These are phyloP conservation scores for Obelidium mucronatum DNA, from an alignment of 192 early-diverging fungal genomes.

Conservation along the genomic window DNA sequence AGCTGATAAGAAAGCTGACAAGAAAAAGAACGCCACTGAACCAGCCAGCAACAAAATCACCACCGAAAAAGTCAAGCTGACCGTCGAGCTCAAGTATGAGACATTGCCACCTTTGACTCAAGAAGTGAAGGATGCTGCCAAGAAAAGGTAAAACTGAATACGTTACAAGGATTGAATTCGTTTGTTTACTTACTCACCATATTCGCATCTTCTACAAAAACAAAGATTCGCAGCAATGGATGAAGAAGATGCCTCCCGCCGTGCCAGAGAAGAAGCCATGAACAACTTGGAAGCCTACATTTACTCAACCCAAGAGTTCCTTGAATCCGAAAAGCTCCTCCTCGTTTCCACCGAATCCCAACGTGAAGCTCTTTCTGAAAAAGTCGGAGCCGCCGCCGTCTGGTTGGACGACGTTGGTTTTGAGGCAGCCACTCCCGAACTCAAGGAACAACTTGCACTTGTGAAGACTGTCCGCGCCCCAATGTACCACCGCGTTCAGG, in stretches of 20 bases:
- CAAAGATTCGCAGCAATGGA: constrained; percentile 79
- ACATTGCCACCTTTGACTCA: constrained; percentile 61
- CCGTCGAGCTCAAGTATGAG: constrained; percentile 60
- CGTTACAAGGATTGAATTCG: too few species aligned
- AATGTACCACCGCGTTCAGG: constrained; percentile 51
- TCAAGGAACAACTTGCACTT: constrained; percentile 46
- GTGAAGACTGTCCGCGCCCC: constrained; percentile 55
- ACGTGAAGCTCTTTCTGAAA: constrained; percentile 65
- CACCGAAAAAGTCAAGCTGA: constrained; percentile 65
- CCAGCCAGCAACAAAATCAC: constrained; percentile 49
- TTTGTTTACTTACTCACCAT: constrained; percentile 24
- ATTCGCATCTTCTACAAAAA: too few species aligned
- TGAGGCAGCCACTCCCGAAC: constrained; percentile 55
- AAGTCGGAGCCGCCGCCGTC: constrained; percentile 67
- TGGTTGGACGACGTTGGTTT: constrained; percentile 91
- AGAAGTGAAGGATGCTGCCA: constrained; percentile 40
- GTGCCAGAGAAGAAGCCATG: constrained; percentile 78
- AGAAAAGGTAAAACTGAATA: constrained; percentile 43
- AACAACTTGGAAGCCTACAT: constrained; percentile 92
- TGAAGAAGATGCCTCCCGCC: constrained; percentile 69
- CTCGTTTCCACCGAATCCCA: constrained; percentile 76
- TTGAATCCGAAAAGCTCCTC: constrained; percentile 76
- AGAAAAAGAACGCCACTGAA: constrained; percentile 21
- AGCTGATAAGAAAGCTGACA: constrained; percentile 16
- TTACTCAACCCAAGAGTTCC: constrained; percentile 84